A percentile compares a stretch with the other conserved stretches of the same genome.
phyloP scores from a whole-genome alignment of 2,329 filamentous ascomycete genomes.

The Dactylonectria estremocensis region DNA sequence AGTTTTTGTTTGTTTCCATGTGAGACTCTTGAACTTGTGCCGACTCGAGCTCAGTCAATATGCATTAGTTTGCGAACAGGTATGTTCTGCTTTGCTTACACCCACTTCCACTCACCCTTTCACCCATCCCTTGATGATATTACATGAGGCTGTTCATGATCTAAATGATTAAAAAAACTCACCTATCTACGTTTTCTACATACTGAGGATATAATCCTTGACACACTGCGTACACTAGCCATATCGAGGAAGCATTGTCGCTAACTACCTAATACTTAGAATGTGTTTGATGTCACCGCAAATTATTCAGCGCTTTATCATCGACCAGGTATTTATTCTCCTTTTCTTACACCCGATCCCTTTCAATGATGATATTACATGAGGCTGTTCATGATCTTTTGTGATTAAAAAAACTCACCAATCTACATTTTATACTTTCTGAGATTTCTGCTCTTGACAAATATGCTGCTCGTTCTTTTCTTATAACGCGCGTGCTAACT shows the following conservation, averaged over 20 bases:
- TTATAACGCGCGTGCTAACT: conserved; percentile 11
- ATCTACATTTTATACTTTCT: conserved; percentile 49
- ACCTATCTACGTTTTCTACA: conserved; percentile 50
- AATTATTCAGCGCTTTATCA: background rate
- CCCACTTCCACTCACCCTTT: conserved; percentile 1
- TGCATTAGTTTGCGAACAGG: conserved; percentile 33
- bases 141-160: conserved; percentile 66
- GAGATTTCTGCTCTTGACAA: conserved; percentile 12
- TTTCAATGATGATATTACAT: conserved; percentile 58
- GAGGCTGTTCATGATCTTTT: conserved; percentile 65
- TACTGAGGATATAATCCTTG: conserved; percentile 26
- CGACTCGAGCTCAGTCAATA: conserved; percentile 35
- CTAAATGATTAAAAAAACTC: conserved; percentile 55
- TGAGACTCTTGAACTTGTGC: conserved; percentile 47
- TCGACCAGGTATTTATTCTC: conserved; percentile 13
- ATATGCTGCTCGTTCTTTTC: background rate
- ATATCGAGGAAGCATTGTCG: background rate
- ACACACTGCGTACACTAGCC: background rate
- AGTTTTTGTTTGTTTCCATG: conserved; percentile 53
- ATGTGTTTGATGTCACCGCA: background rate
- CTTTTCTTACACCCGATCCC: background rate
- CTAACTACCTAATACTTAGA: conserved; percentile 19
- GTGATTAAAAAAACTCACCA: conserved; percentile 56
- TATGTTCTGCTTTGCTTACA: conserved; percentile 37
- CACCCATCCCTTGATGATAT: conserved; percentile 57